Conservation (phyloP, 1,139 yeast genomes). For the Meyerozyma elateridarum region DNA sequence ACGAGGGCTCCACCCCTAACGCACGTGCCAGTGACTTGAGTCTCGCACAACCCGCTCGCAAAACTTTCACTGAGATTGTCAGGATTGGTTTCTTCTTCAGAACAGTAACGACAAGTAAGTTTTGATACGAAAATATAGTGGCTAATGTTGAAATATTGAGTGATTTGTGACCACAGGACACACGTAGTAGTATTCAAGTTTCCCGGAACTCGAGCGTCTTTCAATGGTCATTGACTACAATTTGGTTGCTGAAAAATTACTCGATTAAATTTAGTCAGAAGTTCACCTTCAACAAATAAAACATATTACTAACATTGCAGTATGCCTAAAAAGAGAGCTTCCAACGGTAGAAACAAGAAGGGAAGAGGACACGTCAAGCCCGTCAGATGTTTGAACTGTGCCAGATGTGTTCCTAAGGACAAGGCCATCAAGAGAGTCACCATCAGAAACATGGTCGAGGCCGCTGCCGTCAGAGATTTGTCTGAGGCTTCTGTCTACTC, state of each 20-base stretch:
- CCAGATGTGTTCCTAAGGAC: constrained; percentile 99
- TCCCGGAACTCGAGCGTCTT: no score
- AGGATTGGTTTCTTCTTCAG: constrained; percentile 3
- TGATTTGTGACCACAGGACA: no score
- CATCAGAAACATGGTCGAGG: constrained; percentile 99
- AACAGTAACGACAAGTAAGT: constrained; percentile 4
- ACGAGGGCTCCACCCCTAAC: not conserved
- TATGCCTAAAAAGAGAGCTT: constrained; percentile 99
- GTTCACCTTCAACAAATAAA: no score
- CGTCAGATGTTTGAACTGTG: constrained; percentile 99
- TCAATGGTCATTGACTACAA: no score
- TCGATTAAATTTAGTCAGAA: no score
- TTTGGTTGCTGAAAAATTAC: no score
- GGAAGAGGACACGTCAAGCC: constrained; percentile 99
- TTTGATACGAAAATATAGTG: no score
- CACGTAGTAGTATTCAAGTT: no score
- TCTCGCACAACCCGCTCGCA: constrained; percentile 5
- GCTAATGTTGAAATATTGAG: no score
- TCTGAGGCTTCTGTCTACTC: constrained; percentile 99
- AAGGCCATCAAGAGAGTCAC: constrained; percentile 99
- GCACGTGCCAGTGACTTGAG: constrained; percentile 4
- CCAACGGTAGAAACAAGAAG: constrained; percentile 99
- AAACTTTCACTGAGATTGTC: constrained; percentile 4
- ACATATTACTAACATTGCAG: no score
- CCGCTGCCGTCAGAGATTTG: constrained; percentile 99